Evolutionary conservation across 2,329 filamentous ascomycete species (phyloP), one percentile per base, ranked within the genome.

Genomic region (Diaporthe sp.): DNA sequence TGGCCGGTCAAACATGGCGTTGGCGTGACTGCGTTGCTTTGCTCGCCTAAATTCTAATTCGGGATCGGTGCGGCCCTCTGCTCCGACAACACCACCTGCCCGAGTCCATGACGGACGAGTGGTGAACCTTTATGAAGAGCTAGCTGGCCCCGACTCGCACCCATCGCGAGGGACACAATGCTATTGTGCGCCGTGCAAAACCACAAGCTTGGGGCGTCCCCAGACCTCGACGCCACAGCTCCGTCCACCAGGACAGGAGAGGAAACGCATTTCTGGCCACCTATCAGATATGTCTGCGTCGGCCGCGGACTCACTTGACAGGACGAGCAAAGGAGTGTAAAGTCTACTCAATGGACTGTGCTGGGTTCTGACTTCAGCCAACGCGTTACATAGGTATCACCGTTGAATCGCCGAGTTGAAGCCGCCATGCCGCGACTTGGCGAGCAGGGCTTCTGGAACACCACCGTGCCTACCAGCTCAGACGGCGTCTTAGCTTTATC

Each of bases 21-120:
- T 76, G 74, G 72, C 72, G 74, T 76, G 74, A 76, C 40, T 55
- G 38, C 74, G 74, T 76, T 66, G 71, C 71, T 76, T 76, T 74
- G 67, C 72, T 76, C 74, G 74, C 72, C 66, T 68, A 74, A 76
- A 76, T 68, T 67, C 57, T 60, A 66, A 45, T 58, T 30, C 58
- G 45, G 30, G 50, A 35, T 40, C 45, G 58, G 42, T 72, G 73
- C 58, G 73, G 73, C 60, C 73, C 60, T 72, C 30, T 58, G 38
- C n/a, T 52, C 22, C n/a, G 30, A 52, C 33, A 52, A 52, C 45
- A 67, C 45, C 64, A 52, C 64, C 22, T 38, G 45, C 64, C 4
- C 35, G 7, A 22, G 45, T 17, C 19, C 60, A 66, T 66, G 40
- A 50, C 28, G 61, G 28, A 25, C 9, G 45, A 52, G 30, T 38